phyloP scores from a whole-genome alignment of 345 rosid genomes.

The Eucalyptus sp. region DNA sequence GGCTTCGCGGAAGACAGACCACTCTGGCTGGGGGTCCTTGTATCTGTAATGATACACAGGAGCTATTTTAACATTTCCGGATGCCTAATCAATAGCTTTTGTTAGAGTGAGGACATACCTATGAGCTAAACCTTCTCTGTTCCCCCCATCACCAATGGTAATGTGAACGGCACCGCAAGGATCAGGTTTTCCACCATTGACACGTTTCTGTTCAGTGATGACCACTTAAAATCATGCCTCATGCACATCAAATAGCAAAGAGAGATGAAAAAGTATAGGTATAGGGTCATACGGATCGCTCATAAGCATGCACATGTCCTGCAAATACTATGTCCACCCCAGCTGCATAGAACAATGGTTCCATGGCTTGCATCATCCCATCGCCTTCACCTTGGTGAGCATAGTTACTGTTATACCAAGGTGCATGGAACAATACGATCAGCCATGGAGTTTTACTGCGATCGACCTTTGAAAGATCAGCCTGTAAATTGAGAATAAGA shows the following conservation, averaged over 20 bases:
- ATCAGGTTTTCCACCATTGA: constrained; percentile 50
- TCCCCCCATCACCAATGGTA: too few species aligned
- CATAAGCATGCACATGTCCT: constrained; percentile 74
- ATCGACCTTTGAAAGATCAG: constrained; percentile 72
- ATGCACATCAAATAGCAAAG: background rate
- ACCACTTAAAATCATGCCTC: background rate
- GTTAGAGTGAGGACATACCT: too few species aligned
- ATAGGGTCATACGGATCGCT: too few species aligned
- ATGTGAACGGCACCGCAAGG: constrained; percentile 65
- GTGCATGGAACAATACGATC: constrained; percentile 68
- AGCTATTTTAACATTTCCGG: background rate
- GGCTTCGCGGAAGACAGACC: constrained; percentile 97
- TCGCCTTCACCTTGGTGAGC: constrained; percentile 88
- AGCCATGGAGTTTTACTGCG: constrained; percentile 84
- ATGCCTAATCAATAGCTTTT: too few species aligned
- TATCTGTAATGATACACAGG: constrained; percentile 20
- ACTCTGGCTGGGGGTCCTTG: constrained; percentile 58
- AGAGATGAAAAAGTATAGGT: background rate
- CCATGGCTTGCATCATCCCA: constrained; percentile 75
- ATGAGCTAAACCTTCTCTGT: too few species aligned
- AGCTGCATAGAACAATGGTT: constrained; percentile 74
- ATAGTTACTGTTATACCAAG: constrained; percentile 89
- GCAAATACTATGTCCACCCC: constrained; percentile 65
- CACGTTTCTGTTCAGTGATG: constrained; percentile 46
- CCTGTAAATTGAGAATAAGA: constrained; percentile 23